Conservation (phyloP, 495 filamentous ascomycete species). For the Xylaria grammica region DNA sequence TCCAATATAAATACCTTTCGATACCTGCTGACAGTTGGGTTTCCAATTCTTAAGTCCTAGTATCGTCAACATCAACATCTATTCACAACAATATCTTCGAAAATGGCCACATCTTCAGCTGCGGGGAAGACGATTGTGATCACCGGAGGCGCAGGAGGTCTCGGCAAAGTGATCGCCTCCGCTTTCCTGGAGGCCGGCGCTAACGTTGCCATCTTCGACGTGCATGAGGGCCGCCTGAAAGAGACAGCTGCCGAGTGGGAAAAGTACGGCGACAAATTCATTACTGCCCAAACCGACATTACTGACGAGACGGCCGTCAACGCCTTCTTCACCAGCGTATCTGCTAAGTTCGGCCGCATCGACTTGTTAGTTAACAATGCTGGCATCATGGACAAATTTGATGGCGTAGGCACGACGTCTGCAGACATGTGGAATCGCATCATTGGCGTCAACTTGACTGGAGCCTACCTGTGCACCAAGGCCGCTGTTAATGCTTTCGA, state of each 20-base stretch:
- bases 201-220: slow-evolving; percentile 35
- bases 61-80: not conserved
- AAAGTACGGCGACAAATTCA: slow-evolving; percentile 28
- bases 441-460: slow-evolving; percentile 64
- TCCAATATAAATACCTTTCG: not conserved
- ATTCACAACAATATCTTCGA: not conserved
- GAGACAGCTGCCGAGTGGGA: slow-evolving; percentile 21
- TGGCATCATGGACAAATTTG: slow-evolving; percentile 58
- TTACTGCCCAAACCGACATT: slow-evolving; percentile 38
- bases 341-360: slow-evolving; percentile 44
- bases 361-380: slow-evolving; percentile 58
- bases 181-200: slow-evolving; percentile 22
- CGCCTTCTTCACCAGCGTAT: slow-evolving; percentile 34
- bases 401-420: slow-evolving; percentile 55
- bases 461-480: slow-evolving; percentile 58
- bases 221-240: slow-evolving; percentile 31
- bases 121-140: slow-evolving; percentile 26
- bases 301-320: slow-evolving; percentile 39
- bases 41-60: not conserved
- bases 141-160: slow-evolving; percentile 27
- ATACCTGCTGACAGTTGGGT: not conserved
- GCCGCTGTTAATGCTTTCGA: slow-evolving; percentile 48
- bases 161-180: slow-evolving; percentile 25
- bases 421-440: slow-evolving; percentile 60
- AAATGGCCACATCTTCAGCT: slow-evolving; percentile 18